A percentile compares a stretch with the other conserved stretches of the same genome.
Conservation (phyloP, 31 red algal genomes). For the Odonthalia washingtoniensis region DNA sequence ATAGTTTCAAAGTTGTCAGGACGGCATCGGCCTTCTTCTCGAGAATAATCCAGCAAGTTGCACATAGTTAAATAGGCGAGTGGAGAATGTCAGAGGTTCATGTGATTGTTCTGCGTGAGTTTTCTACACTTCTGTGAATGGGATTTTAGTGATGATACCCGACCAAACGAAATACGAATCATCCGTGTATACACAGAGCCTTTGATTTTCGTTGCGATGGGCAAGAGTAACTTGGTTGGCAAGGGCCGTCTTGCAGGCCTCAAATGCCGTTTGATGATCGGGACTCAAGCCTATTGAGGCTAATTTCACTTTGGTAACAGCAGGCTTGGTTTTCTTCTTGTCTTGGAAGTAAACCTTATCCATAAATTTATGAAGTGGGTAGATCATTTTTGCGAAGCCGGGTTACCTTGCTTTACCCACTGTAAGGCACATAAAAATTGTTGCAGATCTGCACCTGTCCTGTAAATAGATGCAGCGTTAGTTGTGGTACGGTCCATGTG, state of each 20-base stretch:
- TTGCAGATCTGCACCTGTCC: neutral
- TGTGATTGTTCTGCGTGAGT: neutral
- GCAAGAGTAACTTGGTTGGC: constrained; percentile 17
- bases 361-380: constrained; percentile 18
- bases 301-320: neutral
- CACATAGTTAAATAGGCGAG: neutral
- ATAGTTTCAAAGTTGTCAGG: neutral
- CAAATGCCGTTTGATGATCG: neutral
- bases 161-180: constrained; percentile 30
- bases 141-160: constrained; percentile 25
- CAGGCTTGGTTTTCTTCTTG: neutral
- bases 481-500: neutral
- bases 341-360: constrained; percentile 11
- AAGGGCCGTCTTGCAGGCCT: constrained; percentile 10
- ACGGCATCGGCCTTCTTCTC: neutral
- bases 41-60: neutral
- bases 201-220: neutral
- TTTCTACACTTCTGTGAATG: neutral
- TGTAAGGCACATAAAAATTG: too few species aligned
- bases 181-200: constrained; percentile 37
- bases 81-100: neutral
- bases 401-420: neutral
- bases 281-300: neutral
- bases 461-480: neutral
- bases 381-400: neutral